Evolutionary conservation across 2,329 filamentous ascomycete genomes (phyloP), one percentile per base, ranked within the genome.

Genomic region (Lasiodiplodia sp.): DNA sequence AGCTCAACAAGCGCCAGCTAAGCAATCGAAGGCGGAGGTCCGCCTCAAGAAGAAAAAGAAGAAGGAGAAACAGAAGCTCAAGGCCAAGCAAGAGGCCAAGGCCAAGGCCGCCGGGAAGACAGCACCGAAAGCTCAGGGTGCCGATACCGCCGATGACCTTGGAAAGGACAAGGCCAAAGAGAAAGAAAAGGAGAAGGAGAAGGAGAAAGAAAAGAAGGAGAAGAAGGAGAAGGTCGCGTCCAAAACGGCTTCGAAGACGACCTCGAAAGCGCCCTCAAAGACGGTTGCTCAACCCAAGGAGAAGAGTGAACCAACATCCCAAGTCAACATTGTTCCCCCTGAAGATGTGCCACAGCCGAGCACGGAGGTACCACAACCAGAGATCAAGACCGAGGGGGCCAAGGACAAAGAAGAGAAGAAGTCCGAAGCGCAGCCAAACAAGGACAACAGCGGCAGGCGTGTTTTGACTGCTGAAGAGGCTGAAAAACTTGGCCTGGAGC

Each of bases 401-500:
- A 69, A 40, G n/a, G 57, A 55, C 37, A 57, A 66, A 52, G 64
- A 40, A 49, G 64, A 69, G 49, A 69, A 69, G 63, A 57, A 52
- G 55, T 49, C 55, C 34, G 66, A 68, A 21, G 4, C 38, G 7
- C 57, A 57, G 52, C 6, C 60, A 21, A 56, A 57, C 67, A 68
- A 68, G 37, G 60, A 64, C 23, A 68, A 49, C 25, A 63, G 66
- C 18, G 67, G 67, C 21, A 64, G 57, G 34, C 57, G 67, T 5
- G 67, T 68, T 40, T 76, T 79, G 37, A 79, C 74, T 25, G 75
- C 74, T 70, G 80, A 78, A 71, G 80, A 79, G 72, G 77, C 78
- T 53, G 77, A 79, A 34, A 80, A 80, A 65, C 81, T 83, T 73
- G 76, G 76, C 31, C 72, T 81, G 11, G 78, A 79, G n/a, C 68